These are phyloP conservation scores for Fusarium equiseti DNA, from an alignment of 2,329 filamentous ascomycete species.

Conservation along the genomic window DNA sequence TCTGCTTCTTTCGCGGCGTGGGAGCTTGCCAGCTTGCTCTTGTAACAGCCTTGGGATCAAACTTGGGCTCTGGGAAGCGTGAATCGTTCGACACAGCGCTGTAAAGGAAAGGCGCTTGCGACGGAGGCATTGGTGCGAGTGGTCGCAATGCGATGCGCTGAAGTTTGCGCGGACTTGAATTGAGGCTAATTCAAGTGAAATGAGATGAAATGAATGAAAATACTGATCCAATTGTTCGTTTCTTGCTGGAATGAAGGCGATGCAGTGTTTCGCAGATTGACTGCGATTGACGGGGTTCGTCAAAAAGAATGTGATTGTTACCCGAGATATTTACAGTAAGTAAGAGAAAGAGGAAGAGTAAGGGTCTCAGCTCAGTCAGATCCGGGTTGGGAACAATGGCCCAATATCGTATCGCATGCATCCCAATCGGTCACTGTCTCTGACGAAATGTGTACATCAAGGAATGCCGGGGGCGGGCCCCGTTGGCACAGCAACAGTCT, in stretches of 20 bases:
- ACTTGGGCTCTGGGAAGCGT: slow-evolving; percentile 67
- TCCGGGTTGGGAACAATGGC: slow-evolving; percentile 13
- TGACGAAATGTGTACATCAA: slow-evolving; percentile 34
- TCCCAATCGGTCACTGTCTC: slow-evolving; percentile 25
- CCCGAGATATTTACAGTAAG: slow-evolving; percentile 24
- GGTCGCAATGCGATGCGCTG: slow-evolving; percentile 29
- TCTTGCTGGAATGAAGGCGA: slow-evolving; percentile 28
- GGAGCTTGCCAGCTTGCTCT: slow-evolving; percentile 79
- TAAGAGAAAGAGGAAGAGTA: slow-evolving; percentile 10
- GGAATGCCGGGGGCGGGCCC: slow-evolving; percentile 9
- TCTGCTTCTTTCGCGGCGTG: slow-evolving; percentile 70
- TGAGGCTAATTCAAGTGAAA: not conserved
- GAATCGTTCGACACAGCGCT: slow-evolving; percentile 65
- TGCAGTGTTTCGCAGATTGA: slow-evolving; percentile 9
- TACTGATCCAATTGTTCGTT: slow-evolving; percentile 7
- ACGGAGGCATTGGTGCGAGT: slow-evolving; percentile 45
- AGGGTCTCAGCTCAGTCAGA: slow-evolving; percentile 10
- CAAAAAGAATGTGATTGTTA: slow-evolving; percentile 33
- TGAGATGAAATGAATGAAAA: not conserved
- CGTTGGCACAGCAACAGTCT: slow-evolving; percentile 48
- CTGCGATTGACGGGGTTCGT: slow-evolving; percentile 12
- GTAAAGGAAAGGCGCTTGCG: slow-evolving; percentile 77
- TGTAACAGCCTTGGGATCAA: slow-evolving; percentile 89
- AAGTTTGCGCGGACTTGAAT: slow-evolving; percentile 14
- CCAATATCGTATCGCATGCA: slow-evolving; percentile 1